These are phyloP conservation scores for Aspergillus nidulans DNA, from an alignment of 495 filamentous ascomycete genomes.

Conservation along the genomic window DNA sequence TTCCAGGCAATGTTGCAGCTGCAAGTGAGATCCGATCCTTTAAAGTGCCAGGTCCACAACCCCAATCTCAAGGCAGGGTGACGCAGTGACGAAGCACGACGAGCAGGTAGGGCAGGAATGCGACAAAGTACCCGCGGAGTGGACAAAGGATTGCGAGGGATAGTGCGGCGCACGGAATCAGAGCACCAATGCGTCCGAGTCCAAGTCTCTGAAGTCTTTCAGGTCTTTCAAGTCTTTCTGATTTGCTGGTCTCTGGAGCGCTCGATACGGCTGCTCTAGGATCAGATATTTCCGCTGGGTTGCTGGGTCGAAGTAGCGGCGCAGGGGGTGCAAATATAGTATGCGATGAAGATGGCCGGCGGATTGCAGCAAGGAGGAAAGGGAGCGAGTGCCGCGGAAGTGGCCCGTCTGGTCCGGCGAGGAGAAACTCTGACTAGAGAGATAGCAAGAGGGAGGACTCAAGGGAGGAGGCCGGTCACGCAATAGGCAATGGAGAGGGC, in stretches of 20 bases:
- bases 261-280: background rate
- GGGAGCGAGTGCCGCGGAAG: slow-evolving; percentile 38
- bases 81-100: slow-evolving; percentile 31
- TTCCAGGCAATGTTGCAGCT: slow-evolving; percentile 30
- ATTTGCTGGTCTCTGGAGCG: slow-evolving; percentile 9
- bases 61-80: slow-evolving; percentile 21
- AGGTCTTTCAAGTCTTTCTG: slow-evolving; percentile 19
- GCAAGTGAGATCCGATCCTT: slow-evolving; percentile 42
- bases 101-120: slow-evolving; percentile 46
- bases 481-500: slow-evolving; percentile 10
- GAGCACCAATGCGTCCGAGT: slow-evolving; percentile 29
- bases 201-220: too few species aligned
- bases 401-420: slow-evolving; percentile 37
- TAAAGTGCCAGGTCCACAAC: slow-evolving; percentile 31
- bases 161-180: slow-evolving; percentile 14
- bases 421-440: slow-evolving; percentile 15
- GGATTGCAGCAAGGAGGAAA: slow-evolving; percentile 37
- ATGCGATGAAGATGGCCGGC: slow-evolving; percentile 21
- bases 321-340: slow-evolving; percentile 6
- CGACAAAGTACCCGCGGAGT: slow-evolving; percentile 30
- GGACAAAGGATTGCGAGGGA: slow-evolving; percentile 17
- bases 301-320: slow-evolving; percentile 2
- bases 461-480: slow-evolving; percentile 31
- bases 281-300: background rate
- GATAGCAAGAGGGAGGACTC: slow-evolving; percentile 31